Percentiles rank a stretch among this genome's conserved stretches.
Conservation (phyloP, 331 rosid species). For the Erythrophleum ivorense region DNA sequence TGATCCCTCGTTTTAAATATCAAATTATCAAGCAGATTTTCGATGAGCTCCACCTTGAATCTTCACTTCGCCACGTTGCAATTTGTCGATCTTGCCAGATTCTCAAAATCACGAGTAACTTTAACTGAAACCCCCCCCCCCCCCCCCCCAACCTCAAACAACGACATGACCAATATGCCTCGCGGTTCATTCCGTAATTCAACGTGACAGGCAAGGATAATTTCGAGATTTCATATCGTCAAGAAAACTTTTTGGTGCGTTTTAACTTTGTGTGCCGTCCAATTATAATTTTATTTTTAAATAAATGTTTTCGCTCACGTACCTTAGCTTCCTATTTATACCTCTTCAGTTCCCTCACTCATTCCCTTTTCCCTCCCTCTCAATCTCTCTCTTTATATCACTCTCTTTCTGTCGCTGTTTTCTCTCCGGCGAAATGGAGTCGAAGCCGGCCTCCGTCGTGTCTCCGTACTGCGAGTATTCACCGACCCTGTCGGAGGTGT, state of each 20-base stretch:
- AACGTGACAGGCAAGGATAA: constrained; percentile 3
- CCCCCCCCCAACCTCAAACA: no score
- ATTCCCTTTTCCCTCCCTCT: constrained; percentile 52
- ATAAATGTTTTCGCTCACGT: constrained; percentile 24
- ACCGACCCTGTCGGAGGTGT: constrained; percentile 54
- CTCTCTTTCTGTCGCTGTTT: background rate
- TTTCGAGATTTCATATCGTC: constrained; percentile 35
- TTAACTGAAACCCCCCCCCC: no score
- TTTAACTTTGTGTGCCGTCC: constrained; percentile 65
- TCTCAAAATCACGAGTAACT: no score
- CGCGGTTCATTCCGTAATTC: constrained; percentile 26
- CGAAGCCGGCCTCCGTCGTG: constrained; percentile 12
- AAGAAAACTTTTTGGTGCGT: constrained; percentile 29
- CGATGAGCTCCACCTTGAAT: no score
- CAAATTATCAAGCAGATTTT: no score
- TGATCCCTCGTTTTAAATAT: no score
- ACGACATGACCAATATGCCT: background rate
- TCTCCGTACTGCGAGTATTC: constrained; percentile 28
- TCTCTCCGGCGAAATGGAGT: constrained; percentile 41
- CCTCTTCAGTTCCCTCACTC: constrained; percentile 31
- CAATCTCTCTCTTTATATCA: constrained; percentile 16
- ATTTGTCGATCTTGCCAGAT: no score
- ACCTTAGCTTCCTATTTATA: constrained; percentile 45
- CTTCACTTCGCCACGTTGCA: no score
- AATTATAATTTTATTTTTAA: background rate